Percentiles rank a stretch among this genome's conserved stretches.
These are phyloP conservation scores for Usnea hakonensis DNA, from an alignment of 495 filamentous ascomycete species.

Conservation along the genomic window DNA sequence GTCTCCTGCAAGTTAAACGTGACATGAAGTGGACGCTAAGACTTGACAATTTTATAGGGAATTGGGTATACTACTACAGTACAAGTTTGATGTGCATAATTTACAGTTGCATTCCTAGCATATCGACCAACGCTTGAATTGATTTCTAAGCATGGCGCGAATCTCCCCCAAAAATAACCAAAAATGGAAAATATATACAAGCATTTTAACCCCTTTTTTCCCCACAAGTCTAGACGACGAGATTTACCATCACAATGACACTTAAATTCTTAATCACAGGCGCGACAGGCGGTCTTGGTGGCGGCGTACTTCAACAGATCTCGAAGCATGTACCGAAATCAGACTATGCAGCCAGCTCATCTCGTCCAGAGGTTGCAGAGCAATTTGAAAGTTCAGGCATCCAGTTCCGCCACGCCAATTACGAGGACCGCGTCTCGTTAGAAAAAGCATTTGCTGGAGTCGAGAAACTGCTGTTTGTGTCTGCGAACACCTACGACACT, in stretches of 20 bases:
- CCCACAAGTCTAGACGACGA: not conserved
- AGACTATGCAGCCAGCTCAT: slow-evolving; percentile 1
- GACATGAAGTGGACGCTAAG: not conserved
- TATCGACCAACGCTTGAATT: not conserved
- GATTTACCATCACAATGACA: not conserved
- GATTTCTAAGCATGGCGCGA: not conserved
- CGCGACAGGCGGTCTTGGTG: not conserved
- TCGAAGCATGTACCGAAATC: not conserved
- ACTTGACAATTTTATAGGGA: too few species aligned
- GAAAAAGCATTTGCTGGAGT: not conserved
- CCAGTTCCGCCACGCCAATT: not conserved
- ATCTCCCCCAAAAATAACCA: too few species aligned
- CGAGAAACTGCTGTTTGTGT: not conserved
- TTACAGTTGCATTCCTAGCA: not conserved
- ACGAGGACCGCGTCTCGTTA: not conserved
- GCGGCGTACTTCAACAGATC: not conserved
- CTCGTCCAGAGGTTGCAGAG: not conserved
- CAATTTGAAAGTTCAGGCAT: not conserved
- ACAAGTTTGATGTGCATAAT: not conserved
- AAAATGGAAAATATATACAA: not conserved
- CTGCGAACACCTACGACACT: not conserved
- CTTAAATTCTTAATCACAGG: not conserved
- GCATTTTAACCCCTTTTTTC: not conserved
- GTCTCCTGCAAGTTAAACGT: not conserved
- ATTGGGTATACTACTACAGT: too few species aligned